Base-by-base conservation (phyloP, 768 basidiomycete species). In the Punctularia strigosozonata region DNA sequence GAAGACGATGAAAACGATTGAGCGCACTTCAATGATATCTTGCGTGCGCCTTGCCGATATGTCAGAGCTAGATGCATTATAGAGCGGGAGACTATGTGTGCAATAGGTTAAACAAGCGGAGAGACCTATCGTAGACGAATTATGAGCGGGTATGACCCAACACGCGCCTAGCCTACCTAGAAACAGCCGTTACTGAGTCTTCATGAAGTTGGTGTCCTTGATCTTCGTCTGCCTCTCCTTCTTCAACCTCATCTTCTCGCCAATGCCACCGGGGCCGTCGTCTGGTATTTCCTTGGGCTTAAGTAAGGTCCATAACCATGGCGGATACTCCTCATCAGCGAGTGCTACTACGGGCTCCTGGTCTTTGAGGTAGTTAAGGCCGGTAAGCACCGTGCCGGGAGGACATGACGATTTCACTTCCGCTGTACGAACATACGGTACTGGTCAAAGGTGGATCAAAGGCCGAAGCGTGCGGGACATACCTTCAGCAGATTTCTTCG, bases 121-220 rank as follows among this genome's bases (percentile, higher is more conserved):
- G n/a, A n/a, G n/a, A n/a, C n/a, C n/a, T n/a, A n/a, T n/a, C n/a
- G n/a, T n/a, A n/a, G n/a, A n/a, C n/a, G n/a, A n/a, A n/a, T n/a
- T n/a, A n/a, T n/a, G n/a, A n/a, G n/a, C n/a, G n/a, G n/a, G n/a
- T n/a, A n/a, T n/a, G n/a, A n/a, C n/a, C n/a, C n/a, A n/a, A n/a
- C n/a, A n/a, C n/a, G n/a, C n/a, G n/a, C n/a, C n/a, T n/a, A n/a
- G n/a, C n/a, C n/a, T n/a, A n/a, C n/a, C n/a, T n/a, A n/a, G n/a
- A n/a, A n/a, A n/a, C n/a, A n/a, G n/a, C n/a, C n/a, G n/a, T n/a
- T 58, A 88, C 54, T 87, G 85, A 14, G 79, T 79, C 55, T 77
- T 80, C 78, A 92, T 80, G 58, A 92, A 78, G 51, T 95, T 94
- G 38, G 68, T 68, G 36, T 86, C 86, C 53, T 80, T 82, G 55